Evolutionary conservation across 169 alveolate genomes (phyloP).

Genomic region (Cryptosporidium ryanae): DNA sequence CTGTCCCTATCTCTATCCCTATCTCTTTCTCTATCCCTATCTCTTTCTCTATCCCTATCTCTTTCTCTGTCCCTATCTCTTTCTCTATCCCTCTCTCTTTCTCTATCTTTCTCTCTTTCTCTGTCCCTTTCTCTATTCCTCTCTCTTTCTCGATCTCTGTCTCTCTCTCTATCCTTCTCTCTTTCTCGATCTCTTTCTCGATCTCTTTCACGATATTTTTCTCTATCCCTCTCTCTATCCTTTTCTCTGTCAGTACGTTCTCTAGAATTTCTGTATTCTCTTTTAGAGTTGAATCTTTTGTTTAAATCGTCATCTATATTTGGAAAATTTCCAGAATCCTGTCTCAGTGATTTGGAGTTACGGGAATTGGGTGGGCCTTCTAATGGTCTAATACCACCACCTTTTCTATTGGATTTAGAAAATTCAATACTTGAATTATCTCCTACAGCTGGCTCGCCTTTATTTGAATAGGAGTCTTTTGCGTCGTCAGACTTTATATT

Average conservation of each 20-base stretch:
- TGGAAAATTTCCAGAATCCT: too few relatives aligned
- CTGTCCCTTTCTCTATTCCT: constrained; percentile 28
- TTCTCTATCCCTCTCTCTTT: constrained; percentile 18
- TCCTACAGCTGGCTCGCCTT: too few relatives aligned
- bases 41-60: constrained; percentile 36
- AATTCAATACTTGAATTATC: too few relatives aligned
- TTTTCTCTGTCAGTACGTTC: constrained; percentile 8
- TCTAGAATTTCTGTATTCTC: not conserved
- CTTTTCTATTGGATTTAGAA: too few relatives aligned
- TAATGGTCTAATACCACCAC: too few relatives aligned
- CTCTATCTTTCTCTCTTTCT: constrained; percentile 12
- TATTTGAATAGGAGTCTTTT: too few relatives aligned
- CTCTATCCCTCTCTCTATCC: constrained; percentile 19
- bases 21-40: not conserved
- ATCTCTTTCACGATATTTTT: constrained; percentile 26
- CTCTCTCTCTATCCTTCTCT: constrained; percentile 10
- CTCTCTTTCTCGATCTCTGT: not conserved
- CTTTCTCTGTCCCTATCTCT: constrained; percentile 24
- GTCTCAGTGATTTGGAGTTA: too few relatives aligned
- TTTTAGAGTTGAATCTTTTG: constrained; percentile 5
- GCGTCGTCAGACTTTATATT: not conserved
- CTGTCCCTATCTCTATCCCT: constrained; percentile 5
- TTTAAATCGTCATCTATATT: too few relatives aligned
- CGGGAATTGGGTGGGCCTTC: too few relatives aligned
- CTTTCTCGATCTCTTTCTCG: constrained; percentile 70